Percentiles rank a stretch among this genome's conserved stretches.
Evolutionary conservation across 2,329 filamentous ascomycete genomes (phyloP).

Genomic region (Mycosphaerelloides madeirae): DNA sequence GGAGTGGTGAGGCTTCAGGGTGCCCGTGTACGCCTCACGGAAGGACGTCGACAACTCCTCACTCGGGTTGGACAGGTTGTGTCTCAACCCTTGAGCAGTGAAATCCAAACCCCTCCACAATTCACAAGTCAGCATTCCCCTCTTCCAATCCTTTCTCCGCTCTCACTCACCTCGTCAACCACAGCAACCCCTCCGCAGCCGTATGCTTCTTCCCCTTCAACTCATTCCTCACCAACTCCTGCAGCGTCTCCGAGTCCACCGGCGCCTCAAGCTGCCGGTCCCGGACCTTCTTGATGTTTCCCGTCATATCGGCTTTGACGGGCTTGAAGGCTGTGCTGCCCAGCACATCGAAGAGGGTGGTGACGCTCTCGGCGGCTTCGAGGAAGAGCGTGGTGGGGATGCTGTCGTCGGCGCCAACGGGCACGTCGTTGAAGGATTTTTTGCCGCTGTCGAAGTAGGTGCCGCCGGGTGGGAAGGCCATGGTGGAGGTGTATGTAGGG

Average conservation of each 20-base stretch:
- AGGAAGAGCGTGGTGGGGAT: constrained; percentile 84
- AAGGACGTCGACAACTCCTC: constrained; percentile 85
- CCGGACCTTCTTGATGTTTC: constrained; percentile 95
- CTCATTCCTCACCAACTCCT: constrained; percentile 81
- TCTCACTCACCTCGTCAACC: constrained; percentile 71
- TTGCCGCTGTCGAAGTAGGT: constrained; percentile 86
- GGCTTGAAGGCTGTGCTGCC: constrained; percentile 73
- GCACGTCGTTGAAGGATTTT: constrained; percentile 78
- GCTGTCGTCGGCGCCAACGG: constrained; percentile 56
- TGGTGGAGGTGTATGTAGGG: constrained; percentile 2
- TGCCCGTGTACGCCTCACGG: constrained; percentile 74
- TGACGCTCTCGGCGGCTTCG: constrained; percentile 81
- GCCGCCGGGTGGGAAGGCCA: constrained; percentile 47
- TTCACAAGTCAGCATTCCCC: constrained; percentile 5
- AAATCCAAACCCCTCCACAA: constrained; percentile 78
- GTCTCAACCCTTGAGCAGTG: constrained; percentile 75
- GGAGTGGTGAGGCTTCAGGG: constrained; percentile 86
- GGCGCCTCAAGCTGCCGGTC: constrained; percentile 75
- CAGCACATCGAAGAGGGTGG: constrained; percentile 71
- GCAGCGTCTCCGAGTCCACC: constrained; percentile 73
- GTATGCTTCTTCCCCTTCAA: constrained; percentile 82
- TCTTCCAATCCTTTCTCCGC: constrained; percentile 3
- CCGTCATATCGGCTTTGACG: constrained; percentile 83
- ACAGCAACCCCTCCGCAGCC: constrained; percentile 84
- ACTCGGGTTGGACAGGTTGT: constrained; percentile 63